Evolutionary conservation across 148 eudicot genomes (phyloP).

Genomic region (Heliosperma pusillum): DNA sequence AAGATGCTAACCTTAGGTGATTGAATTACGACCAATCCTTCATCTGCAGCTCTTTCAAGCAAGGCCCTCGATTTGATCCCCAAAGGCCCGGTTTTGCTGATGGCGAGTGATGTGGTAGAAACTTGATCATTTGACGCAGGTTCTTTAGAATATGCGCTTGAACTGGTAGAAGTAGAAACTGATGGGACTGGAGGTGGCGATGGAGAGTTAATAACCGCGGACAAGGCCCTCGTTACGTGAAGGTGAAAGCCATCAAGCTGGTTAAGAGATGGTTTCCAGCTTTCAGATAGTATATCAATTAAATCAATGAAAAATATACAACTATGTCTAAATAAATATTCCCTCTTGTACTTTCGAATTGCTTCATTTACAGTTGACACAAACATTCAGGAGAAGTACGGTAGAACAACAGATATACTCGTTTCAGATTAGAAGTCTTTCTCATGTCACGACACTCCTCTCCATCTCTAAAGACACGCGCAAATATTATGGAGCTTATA

Average conservation of each 20-base stretch:
- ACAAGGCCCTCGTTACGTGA: slow-evolving; percentile 56
- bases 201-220: slow-evolving; percentile 34
- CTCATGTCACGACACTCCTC: no score
- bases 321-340: neutral
- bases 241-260: slow-evolving; percentile 87
- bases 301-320: slow-evolving; percentile 1
- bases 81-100: slow-evolving; percentile 39
- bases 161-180: slow-evolving; percentile 41
- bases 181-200: slow-evolving; percentile 36
- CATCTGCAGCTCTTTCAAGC: slow-evolving; percentile 68
- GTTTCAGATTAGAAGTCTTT: no score
- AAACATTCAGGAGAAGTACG: no score
- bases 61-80: slow-evolving; percentile 36
- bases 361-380: neutral
- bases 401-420: no score
- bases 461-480: no score
- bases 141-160: slow-evolving; percentile 31
- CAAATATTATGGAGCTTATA: neutral
- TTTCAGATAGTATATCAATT: slow-evolving; percentile 15
- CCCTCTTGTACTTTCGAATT: neutral
- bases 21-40: slow-evolving; percentile 62
- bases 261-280: slow-evolving; percentile 8
- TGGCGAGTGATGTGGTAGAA: slow-evolving; percentile 61
- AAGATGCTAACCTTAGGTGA: slow-evolving; percentile 67
- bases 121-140: slow-evolving; percentile 52